Conservation (phyloP, 78 protist species). For the Emiliania huxleyi region DNA sequence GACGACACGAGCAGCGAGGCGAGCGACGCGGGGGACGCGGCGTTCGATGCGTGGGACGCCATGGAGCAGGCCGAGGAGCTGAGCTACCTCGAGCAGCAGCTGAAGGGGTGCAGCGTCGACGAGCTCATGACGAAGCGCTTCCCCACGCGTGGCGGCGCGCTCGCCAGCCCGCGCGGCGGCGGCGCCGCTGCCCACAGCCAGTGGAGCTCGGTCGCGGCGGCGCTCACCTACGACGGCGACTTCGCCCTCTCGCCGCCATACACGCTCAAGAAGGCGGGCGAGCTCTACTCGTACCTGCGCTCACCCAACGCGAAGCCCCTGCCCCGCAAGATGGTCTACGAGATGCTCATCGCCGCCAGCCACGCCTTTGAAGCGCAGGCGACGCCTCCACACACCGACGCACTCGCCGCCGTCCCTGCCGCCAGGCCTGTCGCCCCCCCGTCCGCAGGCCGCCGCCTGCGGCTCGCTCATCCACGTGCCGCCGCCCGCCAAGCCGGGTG, state of each 20-base stretch:
- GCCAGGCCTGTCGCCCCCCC: no score
- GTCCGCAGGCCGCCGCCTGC: not conserved
- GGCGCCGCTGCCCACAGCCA: not conserved
- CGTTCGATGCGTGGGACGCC: not conserved
- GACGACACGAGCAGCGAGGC: no score
- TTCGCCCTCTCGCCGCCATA: not conserved
- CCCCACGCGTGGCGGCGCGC: not conserved
- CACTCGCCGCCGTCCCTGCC: no score
- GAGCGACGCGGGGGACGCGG: no score
- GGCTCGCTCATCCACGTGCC: not conserved
- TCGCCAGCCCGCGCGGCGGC: not conserved
- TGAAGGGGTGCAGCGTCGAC: not conserved
- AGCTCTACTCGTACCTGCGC: not conserved
- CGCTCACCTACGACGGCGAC: not conserved
- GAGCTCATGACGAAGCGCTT: not conserved
- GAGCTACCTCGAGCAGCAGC: not conserved
- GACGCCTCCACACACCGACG: no score
- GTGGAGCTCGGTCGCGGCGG: not conserved
- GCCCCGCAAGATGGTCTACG: not conserved
- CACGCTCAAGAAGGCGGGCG: not conserved
- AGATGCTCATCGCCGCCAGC: not conserved
- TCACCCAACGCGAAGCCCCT: not conserved
- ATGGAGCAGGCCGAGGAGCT: not conserved
- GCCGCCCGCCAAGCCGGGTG: not conserved
- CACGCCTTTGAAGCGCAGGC: not conserved